Evolutionary conservation across 1,284 basidiomycete species (phyloP).

Genomic region (Puccinia coronata): DNA sequence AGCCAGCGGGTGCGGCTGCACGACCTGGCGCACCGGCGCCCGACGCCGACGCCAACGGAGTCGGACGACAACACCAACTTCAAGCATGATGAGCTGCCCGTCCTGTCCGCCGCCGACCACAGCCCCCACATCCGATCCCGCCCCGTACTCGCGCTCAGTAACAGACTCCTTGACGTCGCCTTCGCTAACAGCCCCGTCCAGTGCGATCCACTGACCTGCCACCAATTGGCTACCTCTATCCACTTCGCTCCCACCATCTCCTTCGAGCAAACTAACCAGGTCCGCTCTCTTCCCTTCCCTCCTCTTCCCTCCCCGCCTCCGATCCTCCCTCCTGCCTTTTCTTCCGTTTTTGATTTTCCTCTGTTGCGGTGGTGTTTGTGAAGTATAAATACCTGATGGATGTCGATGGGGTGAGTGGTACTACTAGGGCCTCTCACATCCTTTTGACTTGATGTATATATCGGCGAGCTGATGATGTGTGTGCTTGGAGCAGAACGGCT

Average conservation of each 20-base stretch:
- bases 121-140: too few relatives aligned
- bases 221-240: constrained; percentile 53
- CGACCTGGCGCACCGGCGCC: constrained; percentile 53
- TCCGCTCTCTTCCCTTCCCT: constrained; percentile 32
- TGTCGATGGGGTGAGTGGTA: constrained; percentile 57
- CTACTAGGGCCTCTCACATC: neutral
- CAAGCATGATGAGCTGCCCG: constrained; percentile 36
- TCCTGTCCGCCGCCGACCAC: constrained; percentile 39
- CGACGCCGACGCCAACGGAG: too few relatives aligned
- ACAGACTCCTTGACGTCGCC: constrained; percentile 52
- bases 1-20: constrained; percentile 56
- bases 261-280: constrained; percentile 53
- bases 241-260: constrained; percentile 56
- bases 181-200: constrained; percentile 56
- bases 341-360: too few relatives aligned
- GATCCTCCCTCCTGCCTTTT: neutral
- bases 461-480: neutral
- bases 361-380: too few relatives aligned
- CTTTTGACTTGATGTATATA: neutral
- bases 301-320: neutral
- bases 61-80: constrained; percentile 51
- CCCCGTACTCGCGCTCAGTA: constrained; percentile 50
- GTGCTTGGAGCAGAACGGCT: constrained; percentile 26
- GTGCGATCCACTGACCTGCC: constrained; percentile 56
- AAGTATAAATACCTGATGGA: constrained; percentile 57